phyloP scores from a whole-genome alignment of 129 eudicot genomes.

The Escallonia herrerae region DNA sequence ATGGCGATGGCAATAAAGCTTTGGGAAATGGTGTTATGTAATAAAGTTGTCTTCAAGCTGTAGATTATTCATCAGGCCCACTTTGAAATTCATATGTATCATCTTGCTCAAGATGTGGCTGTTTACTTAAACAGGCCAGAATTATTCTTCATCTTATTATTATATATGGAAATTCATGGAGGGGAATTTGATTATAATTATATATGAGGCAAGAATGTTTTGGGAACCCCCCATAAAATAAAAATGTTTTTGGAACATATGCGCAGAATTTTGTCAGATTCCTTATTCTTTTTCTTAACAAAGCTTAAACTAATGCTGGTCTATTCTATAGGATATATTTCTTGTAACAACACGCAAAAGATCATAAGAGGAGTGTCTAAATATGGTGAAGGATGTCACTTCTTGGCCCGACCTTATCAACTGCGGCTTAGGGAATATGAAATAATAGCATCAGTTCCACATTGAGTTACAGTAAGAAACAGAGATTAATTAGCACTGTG shows the following conservation, averaged over 20 bases:
- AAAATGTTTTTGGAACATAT: background rate
- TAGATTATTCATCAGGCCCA: background rate
- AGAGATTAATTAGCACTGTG: no score
- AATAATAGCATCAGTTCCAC: no score
- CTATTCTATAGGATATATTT: background rate
- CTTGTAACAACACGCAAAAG: background rate
- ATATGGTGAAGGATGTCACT: background rate
- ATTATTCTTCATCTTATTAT: background rate
- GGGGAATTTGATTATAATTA: background rate
- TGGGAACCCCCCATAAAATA: background rate
- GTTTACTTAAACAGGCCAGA: background rate
- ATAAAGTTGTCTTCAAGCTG: background rate
- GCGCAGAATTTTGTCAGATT: background rate
- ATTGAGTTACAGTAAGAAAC: no score
- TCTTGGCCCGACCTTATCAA: slow-evolving; percentile 4
- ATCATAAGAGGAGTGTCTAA: background rate
- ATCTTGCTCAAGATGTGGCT: background rate
- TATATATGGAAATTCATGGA: background rate
- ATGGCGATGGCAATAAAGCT: slow-evolving; percentile 7
- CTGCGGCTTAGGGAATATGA: no score
- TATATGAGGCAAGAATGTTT: background rate
- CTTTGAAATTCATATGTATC: background rate
- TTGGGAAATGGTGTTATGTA: background rate
- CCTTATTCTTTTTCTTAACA: background rate
- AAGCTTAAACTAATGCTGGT: background rate